Evolutionary conservation across 495 filamentous ascomycete genomes (phyloP), one percentile per base, ranked within the genome.

Genomic region (Saxispiralis lemnorum): DNA sequence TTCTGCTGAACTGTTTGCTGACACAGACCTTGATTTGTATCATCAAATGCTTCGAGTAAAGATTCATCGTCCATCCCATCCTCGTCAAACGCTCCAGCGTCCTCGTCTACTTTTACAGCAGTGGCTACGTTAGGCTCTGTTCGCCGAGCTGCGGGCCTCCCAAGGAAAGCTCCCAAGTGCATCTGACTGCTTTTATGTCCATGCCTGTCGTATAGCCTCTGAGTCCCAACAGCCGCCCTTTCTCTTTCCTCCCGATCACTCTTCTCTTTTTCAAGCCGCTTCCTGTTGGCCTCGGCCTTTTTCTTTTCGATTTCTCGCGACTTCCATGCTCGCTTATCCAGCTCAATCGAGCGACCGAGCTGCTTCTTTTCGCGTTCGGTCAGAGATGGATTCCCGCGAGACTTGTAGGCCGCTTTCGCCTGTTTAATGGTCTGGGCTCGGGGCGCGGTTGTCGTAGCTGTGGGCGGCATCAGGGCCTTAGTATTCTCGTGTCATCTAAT

Each of bases 351-450:
- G 11, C 54, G 54, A 34, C 47, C 39, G 17, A 57, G 38, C 37
- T 52, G 51, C 19, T 43, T 50, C 31, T 49, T 12, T 41, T 54
- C 54, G 16, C 33, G 28, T 1, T 47, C 46, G n/a, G 51, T 49
- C 16, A 57, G 16, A 19, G 44, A 11, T n/a, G 51, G 52, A 6
- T 36, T 39, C 38, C 46, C 43, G 32, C 51, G 44, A 7, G 45
- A 21, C 28, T 47, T 49, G 48, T 41, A 57, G 28, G 41, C 41
- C 1, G 54, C 54, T 41, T 47, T 51, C 37, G 52, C 52, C 34
- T 54, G 48, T 28, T 46, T 46, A 11, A 49, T 31, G 7, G 52
- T 55, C 20, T 45, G 45, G 6, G 43, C 34, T 13, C 35, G 46
- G 14, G 19, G 31, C 17, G 19, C 7, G 13, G 42, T 32, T 2